These are phyloP conservation scores for Ceratocystis colombiana DNA, from an alignment of 2,329 filamentous ascomycete species.

Conservation along the genomic window DNA sequence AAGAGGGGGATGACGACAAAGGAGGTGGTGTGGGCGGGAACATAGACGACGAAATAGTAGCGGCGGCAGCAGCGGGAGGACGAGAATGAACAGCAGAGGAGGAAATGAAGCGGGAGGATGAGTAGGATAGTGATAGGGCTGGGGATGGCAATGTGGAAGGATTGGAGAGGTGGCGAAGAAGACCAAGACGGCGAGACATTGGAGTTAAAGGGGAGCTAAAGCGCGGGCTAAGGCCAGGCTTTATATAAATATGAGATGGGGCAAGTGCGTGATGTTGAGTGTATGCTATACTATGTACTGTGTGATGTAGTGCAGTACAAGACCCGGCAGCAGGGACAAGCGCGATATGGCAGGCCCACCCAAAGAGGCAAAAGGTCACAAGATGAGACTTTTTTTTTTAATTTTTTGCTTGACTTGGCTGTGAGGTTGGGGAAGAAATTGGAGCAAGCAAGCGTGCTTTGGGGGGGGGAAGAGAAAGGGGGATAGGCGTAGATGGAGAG, in stretches of 20 bases:
- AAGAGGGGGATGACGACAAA: background rate
- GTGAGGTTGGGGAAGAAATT: conserved; percentile 6
- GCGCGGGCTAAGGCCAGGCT: conserved; percentile 17
- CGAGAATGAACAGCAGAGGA: conserved; percentile 18
- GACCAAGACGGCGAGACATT: conserved; percentile 23
- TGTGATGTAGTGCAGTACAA: conserved; percentile 11
- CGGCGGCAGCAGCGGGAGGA: conserved; percentile 14
- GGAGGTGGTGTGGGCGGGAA: conserved; percentile 4
- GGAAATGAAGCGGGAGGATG: conserved; percentile 23
- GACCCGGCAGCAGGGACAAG: conserved; percentile 7
- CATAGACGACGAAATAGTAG: conserved; percentile 15
- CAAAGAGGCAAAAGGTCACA: conserved; percentile 8
- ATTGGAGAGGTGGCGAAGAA: conserved; percentile 18
- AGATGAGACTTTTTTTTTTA: conserved; percentile 8
- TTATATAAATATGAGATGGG: conserved; percentile 17
- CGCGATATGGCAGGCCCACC: background rate
- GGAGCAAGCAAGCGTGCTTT: conserved; percentile 1
- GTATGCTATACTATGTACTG: background rate
- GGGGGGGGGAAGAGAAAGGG: background rate
- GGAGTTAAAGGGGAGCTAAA: conserved; percentile 1
- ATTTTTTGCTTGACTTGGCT: background rate
- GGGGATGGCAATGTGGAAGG: conserved; percentile 14
- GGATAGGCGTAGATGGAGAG: background rate
- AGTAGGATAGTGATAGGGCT: conserved; percentile 1
- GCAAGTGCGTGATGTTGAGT: conserved; percentile 7